A percentile compares a stretch with the other conserved stretches of the same genome.
phyloP scores from a whole-genome alignment of 2,329 filamentous ascomycete species.

The Neocatenulostroma microsporum region DNA sequence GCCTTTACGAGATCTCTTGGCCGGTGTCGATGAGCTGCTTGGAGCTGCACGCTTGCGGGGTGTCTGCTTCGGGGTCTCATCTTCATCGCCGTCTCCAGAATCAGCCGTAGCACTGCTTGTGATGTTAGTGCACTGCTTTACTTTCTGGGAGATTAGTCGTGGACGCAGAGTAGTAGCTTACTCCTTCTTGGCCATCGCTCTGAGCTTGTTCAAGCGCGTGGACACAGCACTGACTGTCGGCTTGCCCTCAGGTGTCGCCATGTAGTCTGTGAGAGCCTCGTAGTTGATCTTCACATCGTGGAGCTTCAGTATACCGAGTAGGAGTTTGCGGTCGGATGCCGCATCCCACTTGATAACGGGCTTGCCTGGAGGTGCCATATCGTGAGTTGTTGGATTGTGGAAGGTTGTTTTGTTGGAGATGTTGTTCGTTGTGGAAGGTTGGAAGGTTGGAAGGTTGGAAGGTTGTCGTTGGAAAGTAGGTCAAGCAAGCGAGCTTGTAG shows the following conservation, averaged over 20 bases:
- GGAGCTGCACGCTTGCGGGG: background rate
- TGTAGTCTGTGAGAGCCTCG: conserved; percentile 4
- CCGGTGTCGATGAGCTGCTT: too few relatives aligned
- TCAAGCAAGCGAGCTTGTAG: too few relatives aligned
- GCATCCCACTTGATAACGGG: conserved; percentile 1
- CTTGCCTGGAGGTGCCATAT: background rate
- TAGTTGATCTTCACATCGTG: conserved; percentile 8
- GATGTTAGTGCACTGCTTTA: too few relatives aligned
- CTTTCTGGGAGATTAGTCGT: too few relatives aligned
- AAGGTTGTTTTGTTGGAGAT: too few relatives aligned
- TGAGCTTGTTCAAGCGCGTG: conserved; percentile 9
- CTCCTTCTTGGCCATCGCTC: conserved; percentile 8
- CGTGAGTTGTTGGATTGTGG: too few relatives aligned
- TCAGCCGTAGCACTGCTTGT: too few relatives aligned
- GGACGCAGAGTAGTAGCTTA: background rate
- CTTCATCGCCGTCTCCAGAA: background rate
- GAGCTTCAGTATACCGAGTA: conserved; percentile 10
- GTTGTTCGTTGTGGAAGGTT: too few relatives aligned
- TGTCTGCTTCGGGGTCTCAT: background rate
- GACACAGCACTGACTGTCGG: conserved; percentile 5
- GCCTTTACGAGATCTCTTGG: too few relatives aligned
- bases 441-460: background rate
- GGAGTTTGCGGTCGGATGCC: conserved; percentile 11
- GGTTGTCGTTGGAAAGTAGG: too few relatives aligned
- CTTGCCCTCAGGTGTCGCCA: conserved; percentile 4